A percentile compares a stretch with the other conserved stretches of the same genome.
These are phyloP conservation scores for Flaveria robusta DNA, from an alignment of 129 eudicot genomes.

Conservation along the genomic window DNA sequence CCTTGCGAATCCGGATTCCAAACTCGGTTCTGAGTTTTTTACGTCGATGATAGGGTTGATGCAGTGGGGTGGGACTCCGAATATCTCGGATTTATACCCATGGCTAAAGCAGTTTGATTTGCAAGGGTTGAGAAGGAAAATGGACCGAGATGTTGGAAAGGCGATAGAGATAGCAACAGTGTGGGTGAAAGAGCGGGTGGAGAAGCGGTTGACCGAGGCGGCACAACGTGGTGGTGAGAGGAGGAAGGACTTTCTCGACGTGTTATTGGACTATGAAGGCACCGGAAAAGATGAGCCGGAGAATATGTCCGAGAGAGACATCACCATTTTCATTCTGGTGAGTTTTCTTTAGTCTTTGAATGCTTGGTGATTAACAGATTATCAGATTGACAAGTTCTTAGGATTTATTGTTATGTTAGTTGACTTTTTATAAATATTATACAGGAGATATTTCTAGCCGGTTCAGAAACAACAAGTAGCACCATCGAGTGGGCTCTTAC, in stretches of 20 bases:
- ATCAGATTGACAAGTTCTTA: neutral
- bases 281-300: slow-evolving; percentile 48
- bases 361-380: neutral
- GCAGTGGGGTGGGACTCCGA: slow-evolving; percentile 59
- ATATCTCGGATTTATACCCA: slow-evolving; percentile 53
- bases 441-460: slow-evolving; percentile 56
- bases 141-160: slow-evolving; percentile 36
- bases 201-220: slow-evolving; percentile 40
- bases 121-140: slow-evolving; percentile 41
- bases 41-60: slow-evolving; percentile 34
- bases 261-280: slow-evolving; percentile 58
- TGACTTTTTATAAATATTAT: neutral
- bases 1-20: slow-evolving; percentile 44
- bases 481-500: slow-evolving; percentile 41
- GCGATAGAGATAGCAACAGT: slow-evolving; percentile 38
- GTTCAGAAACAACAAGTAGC: slow-evolving; percentile 48
- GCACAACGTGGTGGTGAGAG: neutral
- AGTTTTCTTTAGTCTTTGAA: slow-evolving; percentile 12
- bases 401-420: neutral
- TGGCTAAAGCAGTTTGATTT: slow-evolving; percentile 51
- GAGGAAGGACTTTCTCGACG: slow-evolving; percentile 63
- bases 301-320: slow-evolving; percentile 43
- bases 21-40: slow-evolving; percentile 47
- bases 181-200: slow-evolving; percentile 53
- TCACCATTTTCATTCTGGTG: slow-evolving; percentile 50